These are phyloP conservation scores for Cylindrotheca fusiformis DNA, from an alignment of 108 stramenopile genomes.

Conservation along the genomic window DNA sequence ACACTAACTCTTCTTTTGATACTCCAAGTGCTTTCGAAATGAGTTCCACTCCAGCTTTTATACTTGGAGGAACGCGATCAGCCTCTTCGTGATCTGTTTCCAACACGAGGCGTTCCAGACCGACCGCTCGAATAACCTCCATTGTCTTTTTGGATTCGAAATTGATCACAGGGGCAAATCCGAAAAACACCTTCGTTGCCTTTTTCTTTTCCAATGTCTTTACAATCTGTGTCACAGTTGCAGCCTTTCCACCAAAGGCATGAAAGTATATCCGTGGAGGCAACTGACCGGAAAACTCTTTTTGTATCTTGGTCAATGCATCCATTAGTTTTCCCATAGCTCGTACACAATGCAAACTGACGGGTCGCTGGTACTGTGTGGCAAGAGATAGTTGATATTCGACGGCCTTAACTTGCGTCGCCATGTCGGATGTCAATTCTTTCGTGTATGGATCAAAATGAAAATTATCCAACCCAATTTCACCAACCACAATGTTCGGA, in stretches of 20 bases:
- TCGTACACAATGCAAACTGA: constrained; percentile 77
- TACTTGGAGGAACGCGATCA: constrained; percentile 39
- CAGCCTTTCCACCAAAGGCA: constrained; percentile 84
- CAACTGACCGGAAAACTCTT: constrained; percentile 7
- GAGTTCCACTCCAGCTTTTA: constrained; percentile 34
- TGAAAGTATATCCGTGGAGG: constrained; percentile 86
- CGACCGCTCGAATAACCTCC: constrained; percentile 60
- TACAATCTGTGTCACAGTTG: constrained; percentile 57
- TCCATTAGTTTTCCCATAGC: constrained; percentile 69
- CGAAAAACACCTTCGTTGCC: constrained; percentile 58
- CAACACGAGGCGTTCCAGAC: constrained; percentile 66
- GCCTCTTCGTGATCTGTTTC: constrained; percentile 88
- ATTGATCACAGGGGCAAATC: constrained; percentile 78
- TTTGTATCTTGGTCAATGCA: constrained; percentile 8
- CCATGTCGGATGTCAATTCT: constrained; percentile 54
- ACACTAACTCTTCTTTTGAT: constrained; percentile 43
- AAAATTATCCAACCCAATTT: constrained; percentile 87
- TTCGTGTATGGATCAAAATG: constrained; percentile 56
- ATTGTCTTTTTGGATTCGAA: constrained; percentile 74
- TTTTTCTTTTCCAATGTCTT: constrained; percentile 24
- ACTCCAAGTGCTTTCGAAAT: constrained; percentile 53
- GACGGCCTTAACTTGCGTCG: constrained; percentile 60
- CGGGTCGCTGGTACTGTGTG: constrained; percentile 57
- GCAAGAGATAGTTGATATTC: constrained; percentile 66
- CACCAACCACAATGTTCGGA: constrained; percentile 73